A percentile compares a stretch with the other conserved stretches of the same genome.
These are phyloP conservation scores for Paramecium pentaurelia DNA, from an alignment of 73 alveolate genomes.

Conservation along the genomic window DNA sequence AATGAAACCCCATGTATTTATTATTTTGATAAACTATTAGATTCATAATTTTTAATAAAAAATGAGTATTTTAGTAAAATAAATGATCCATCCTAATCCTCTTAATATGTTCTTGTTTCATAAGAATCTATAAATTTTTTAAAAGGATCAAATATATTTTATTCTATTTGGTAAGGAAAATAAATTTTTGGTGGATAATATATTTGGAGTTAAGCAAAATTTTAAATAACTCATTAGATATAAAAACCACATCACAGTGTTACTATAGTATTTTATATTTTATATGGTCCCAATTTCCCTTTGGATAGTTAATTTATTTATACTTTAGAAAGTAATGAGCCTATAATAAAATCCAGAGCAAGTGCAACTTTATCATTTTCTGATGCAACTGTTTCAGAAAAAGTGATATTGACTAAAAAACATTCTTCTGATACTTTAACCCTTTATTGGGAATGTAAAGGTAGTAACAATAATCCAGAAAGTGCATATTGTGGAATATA, in stretches of 20 bases:
- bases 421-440: not conserved
- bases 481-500: not conserved
- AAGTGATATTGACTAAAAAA: not conserved
- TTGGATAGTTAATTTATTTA: not conserved
- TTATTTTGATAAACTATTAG: not conserved
- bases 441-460: not conserved
- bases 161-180: not conserved
- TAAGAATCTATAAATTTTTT: not conserved
- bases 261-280: not conserved
- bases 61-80: not conserved
- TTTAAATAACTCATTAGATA: not conserved
- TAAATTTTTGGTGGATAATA: not conserved
- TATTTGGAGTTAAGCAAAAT: not conserved
- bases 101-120: not conserved
- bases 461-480: not conserved
- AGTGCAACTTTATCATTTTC: not conserved
- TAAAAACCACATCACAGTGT: not conserved
- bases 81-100: not conserved
- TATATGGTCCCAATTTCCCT: not conserved
- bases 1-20: not conserved
- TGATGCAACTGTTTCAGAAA: not conserved
- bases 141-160: not conserved
- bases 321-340: not conserved
- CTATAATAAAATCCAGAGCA: not conserved
- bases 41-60: not conserved